phyloP scores from a whole-genome alignment of 495 filamentous ascomycete species.

The Penicillium coprophilum region DNA sequence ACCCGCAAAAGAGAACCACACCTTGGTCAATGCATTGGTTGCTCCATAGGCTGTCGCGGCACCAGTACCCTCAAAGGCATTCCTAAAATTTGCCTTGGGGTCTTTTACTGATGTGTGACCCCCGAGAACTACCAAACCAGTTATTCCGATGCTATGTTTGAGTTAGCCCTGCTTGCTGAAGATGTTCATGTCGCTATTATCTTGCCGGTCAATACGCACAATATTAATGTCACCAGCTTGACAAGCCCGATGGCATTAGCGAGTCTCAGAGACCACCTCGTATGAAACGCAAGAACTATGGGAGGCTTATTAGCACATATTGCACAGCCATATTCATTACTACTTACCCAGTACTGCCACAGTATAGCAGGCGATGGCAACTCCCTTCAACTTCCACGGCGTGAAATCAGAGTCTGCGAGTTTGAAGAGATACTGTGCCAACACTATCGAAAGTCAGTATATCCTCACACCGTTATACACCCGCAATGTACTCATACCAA shows the following conservation, averaged over 20 bases:
- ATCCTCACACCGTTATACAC: background rate
- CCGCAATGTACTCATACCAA: slow-evolving; percentile 21
- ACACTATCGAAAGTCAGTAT: slow-evolving; percentile 26
- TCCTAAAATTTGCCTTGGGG: slow-evolving; percentile 55
- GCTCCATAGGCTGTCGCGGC: slow-evolving; percentile 53
- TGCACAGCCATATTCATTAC: fast-evolving
- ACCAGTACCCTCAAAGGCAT: slow-evolving; percentile 54
- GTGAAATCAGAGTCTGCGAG: slow-evolving; percentile 48
- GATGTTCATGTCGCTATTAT: background rate
- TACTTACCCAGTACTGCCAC: slow-evolving; percentile 46
- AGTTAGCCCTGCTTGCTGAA: background rate
- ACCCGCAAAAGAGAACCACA: slow-evolving; percentile 63
- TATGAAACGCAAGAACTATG: slow-evolving; percentile 52
- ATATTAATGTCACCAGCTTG: slow-evolving; percentile 57
- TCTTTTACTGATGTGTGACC: slow-evolving; percentile 56
- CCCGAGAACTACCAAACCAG: slow-evolving; percentile 60
- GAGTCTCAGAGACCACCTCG: slow-evolving; percentile 53
- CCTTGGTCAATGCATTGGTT: slow-evolving; percentile 59
- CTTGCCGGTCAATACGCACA: slow-evolving; percentile 28
- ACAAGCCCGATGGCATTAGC: slow-evolving; percentile 55
- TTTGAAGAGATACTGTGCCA: slow-evolving; percentile 57
- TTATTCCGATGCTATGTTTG: slow-evolving; percentile 47
- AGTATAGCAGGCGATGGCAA: slow-evolving; percentile 60
- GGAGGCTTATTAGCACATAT: background rate
- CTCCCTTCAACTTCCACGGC: slow-evolving; percentile 61